phyloP scores from a whole-genome alignment of 768 basidiomycete species.

The Agaricus blazei region DNA sequence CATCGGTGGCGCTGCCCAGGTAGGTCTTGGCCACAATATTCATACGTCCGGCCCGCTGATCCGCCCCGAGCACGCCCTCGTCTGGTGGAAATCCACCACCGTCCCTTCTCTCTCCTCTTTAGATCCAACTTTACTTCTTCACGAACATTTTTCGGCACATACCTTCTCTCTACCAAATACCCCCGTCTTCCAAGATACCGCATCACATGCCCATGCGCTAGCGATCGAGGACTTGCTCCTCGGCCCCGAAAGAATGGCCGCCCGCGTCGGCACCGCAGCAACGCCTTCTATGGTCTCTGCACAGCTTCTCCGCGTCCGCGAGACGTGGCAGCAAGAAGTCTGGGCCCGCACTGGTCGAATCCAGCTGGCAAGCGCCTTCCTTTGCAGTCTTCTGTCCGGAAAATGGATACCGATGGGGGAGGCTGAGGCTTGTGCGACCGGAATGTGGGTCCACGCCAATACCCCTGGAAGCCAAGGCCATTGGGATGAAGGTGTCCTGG shows the following conservation, averaged over 20 bases:
- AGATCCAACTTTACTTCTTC: slow-evolving; percentile 65
- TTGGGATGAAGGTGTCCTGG: slow-evolving; percentile 78
- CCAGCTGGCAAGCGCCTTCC: slow-evolving; percentile 71
- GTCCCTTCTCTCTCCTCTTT: slow-evolving; percentile 68
- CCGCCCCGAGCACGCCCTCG: slow-evolving; percentile 55
- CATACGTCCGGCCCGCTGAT: not conserved
- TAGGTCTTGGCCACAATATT: slow-evolving; percentile 20
- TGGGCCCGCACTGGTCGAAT: slow-evolving; percentile 76
- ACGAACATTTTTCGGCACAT: slow-evolving; percentile 61
- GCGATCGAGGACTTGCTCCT: slow-evolving; percentile 73
- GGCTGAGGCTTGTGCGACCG: slow-evolving; percentile 73
- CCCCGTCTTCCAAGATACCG: slow-evolving; percentile 74
- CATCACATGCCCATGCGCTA: slow-evolving; percentile 73
- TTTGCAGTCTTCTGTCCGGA: slow-evolving; percentile 67
- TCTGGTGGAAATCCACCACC: slow-evolving; percentile 84
- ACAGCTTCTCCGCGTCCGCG: slow-evolving; percentile 74
- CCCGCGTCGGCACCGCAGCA: slow-evolving; percentile 70
- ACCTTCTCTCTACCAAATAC: slow-evolving; percentile 71
- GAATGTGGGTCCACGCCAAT: slow-evolving; percentile 69
- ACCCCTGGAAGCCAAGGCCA: slow-evolving; percentile 36
- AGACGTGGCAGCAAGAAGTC: slow-evolving; percentile 70
- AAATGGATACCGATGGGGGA: slow-evolving; percentile 70
- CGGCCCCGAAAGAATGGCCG: slow-evolving; percentile 72
- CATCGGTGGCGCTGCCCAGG: slow-evolving; percentile 78
- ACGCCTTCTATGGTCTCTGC: slow-evolving; percentile 68